Evolutionary conservation across 2,329 filamentous ascomycete species (phyloP).

Genomic region (Microcyclosporella mali): DNA sequence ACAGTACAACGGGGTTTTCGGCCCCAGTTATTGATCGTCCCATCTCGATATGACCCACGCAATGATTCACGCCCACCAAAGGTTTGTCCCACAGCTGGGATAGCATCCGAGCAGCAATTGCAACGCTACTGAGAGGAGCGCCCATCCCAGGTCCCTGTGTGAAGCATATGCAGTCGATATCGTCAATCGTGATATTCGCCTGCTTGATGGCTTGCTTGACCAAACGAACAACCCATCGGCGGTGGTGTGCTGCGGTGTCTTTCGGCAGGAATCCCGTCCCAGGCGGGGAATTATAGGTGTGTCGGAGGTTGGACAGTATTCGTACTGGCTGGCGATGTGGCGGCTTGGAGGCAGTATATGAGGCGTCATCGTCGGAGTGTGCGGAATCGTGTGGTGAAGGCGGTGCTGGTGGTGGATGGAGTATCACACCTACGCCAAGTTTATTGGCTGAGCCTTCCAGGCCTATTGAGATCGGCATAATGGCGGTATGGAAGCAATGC

Average conservation of each 20-base stretch:
- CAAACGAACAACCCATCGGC: slow-evolving; percentile 73
- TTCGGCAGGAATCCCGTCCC: slow-evolving; percentile 94
- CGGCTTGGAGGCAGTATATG: slow-evolving; percentile 9
- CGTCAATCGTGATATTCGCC: slow-evolving; percentile 54
- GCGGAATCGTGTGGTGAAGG: slow-evolving; percentile 32
- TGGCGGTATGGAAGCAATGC: slow-evolving; percentile 2
- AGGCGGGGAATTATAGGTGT: slow-evolving; percentile 87
- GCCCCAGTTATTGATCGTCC: slow-evolving; percentile 87
- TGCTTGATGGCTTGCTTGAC: slow-evolving; percentile 71
- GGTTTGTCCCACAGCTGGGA: slow-evolving; percentile 77
- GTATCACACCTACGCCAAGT: slow-evolving; percentile 86
- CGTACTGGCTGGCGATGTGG: slow-evolving; percentile 43
- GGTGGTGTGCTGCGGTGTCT: slow-evolving; percentile 90
- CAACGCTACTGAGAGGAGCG: slow-evolving; percentile 79
- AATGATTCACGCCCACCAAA: slow-evolving; percentile 96
- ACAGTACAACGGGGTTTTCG: slow-evolving; percentile 85
- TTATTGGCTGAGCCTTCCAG: slow-evolving; percentile 97
- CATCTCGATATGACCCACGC: slow-evolving; percentile 98
- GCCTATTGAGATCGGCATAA: slow-evolving; percentile 57
- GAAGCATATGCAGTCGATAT: slow-evolving; percentile 91
- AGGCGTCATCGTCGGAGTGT: slow-evolving; percentile 27
- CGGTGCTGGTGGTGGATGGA: slow-evolving; percentile 51
- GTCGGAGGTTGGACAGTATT: slow-evolving; percentile 87
- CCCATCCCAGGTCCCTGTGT: slow-evolving; percentile 96
- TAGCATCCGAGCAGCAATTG: slow-evolving; percentile 75